These are phyloP conservation scores for Aquilaria yunnanensis DNA, from an alignment of 345 rosid species.

Conservation along the genomic window DNA sequence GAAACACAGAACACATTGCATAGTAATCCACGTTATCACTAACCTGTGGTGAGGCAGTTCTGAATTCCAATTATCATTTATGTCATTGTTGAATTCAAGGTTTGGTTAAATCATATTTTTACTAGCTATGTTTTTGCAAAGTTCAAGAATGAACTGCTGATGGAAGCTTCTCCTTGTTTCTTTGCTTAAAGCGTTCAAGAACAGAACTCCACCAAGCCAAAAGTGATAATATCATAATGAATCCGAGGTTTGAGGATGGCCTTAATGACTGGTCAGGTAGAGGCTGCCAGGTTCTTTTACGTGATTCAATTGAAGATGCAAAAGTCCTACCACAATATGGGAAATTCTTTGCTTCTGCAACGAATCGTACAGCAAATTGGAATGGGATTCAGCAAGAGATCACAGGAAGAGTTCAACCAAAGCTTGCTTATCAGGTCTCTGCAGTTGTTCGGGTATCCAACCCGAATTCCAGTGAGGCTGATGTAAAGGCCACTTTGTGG, in stretches of 20 bases:
- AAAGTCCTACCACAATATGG: constrained; percentile 50
- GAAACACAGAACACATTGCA: no score
- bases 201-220: constrained; percentile 10
- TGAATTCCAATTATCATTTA: no score
- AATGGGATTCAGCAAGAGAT: constrained; percentile 92
- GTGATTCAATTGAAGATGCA: constrained; percentile 62
- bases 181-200: constrained; percentile 14
- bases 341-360: constrained; percentile 59
- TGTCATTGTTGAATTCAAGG: no score
- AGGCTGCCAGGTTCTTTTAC: constrained; percentile 62
- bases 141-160: no score
- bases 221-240: constrained; percentile 50
- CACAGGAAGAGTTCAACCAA: constrained; percentile 54
- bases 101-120: no score
- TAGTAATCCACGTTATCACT: no score
- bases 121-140: no score
- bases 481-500: constrained; percentile 71
- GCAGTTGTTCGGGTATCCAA: constrained; percentile 70
- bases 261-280: constrained; percentile 73
- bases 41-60: no score
- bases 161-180: no score
- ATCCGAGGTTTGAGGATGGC: constrained; percentile 74
- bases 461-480: constrained; percentile 40
- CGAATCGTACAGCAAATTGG: constrained; percentile 69
- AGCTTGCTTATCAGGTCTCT: constrained; percentile 56